Base-by-base conservation (phyloP, 495 filamentous ascomycete species). In the Aspergillus sclerotioniger region DNA sequence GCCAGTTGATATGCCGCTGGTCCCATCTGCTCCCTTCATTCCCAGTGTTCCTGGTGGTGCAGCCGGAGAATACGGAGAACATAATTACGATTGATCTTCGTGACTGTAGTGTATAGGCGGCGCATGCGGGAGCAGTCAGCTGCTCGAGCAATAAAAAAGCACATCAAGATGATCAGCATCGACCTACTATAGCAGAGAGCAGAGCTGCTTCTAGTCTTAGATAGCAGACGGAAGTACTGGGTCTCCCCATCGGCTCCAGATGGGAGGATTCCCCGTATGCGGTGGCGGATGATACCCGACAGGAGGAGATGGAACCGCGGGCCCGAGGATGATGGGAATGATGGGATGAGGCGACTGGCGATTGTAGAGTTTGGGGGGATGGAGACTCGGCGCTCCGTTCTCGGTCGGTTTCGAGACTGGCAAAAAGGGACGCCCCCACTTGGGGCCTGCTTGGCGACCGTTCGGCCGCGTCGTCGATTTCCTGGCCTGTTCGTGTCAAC, bases 401-500 rank as follows among this genome's bases (percentile, higher is more conserved):
- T 25, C 45, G 19, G 17, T 47, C 10, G 25, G 33, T 37, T 37
- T 37, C 33, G 33, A 25, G 25, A 25, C 25, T 25, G 45, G 46
- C 20, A 49, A 31, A 21, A 49, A 49, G 46, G 46, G 29, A 29
- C 46, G 17, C 6, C 21, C 21, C 45, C 16, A 20, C 20, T 48
- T 20, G 16, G 19, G 17, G n/a, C 19, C 45, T 10, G 6, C 47
- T 50, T 31, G 47, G 47, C 47, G 47, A 50, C 47, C 47, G 47
- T 50, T 31, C 47, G n/a, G 47, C 47, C 47, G 47, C 47, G 25
- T 50, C 47, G 47, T 13, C 47, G 47, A 49, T 25, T 49, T 32
- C 31, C 8, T 21, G 29, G 25, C 13, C 47, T 49, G 13, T 49
- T 41, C 37, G 13, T 41, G 37, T 41, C 13, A 41, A n/a, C 8